Evolutionary conservation across 2,329 filamentous ascomycete species (phyloP).

Genomic region (Daldinia eschscholtzii): DNA sequence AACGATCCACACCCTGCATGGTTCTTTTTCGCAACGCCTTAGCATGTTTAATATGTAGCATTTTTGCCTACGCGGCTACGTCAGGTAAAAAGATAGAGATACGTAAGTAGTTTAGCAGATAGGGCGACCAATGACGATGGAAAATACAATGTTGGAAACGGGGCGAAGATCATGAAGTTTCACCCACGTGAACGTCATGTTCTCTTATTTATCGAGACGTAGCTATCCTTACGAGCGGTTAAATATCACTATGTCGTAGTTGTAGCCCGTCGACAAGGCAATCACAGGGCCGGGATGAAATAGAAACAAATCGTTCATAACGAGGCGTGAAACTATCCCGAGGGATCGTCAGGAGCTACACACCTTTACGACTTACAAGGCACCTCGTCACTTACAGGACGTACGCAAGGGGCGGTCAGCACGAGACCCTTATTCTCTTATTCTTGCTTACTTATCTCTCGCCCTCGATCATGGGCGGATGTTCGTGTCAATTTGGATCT

Average conservation of each 20-base stretch:
- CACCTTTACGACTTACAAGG: slow-evolving; percentile 23
- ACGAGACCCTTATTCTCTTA: slow-evolving; percentile 23
- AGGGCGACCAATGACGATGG: slow-evolving; percentile 41
- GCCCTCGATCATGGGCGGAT: slow-evolving; percentile 31
- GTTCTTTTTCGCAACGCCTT: slow-evolving; percentile 40
- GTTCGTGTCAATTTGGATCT: slow-evolving; percentile 25
- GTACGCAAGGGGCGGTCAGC: slow-evolving; percentile 38
- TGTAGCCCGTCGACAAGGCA: background rate
- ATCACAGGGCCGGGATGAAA: background rate
- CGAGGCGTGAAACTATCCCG: slow-evolving; percentile 35
- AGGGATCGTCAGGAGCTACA: slow-evolving; percentile 37
- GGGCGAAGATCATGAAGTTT: slow-evolving; percentile 26
- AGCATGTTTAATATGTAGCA: slow-evolving; percentile 16
- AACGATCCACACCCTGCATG: slow-evolving; percentile 33
- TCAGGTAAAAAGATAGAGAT: slow-evolving; percentile 29
- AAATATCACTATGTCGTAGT: slow-evolving; percentile 26
- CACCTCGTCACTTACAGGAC: slow-evolving; percentile 18
- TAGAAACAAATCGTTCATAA: slow-evolving; percentile 2
- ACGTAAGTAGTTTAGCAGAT: slow-evolving; percentile 24
- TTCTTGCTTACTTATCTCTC: slow-evolving; percentile 18
- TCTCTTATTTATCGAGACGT: slow-evolving; percentile 26
- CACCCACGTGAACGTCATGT: slow-evolving; percentile 41
- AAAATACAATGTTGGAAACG: slow-evolving; percentile 16
- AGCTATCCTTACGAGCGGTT: slow-evolving; percentile 35
- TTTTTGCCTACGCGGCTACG: slow-evolving; percentile 28